phyloP scores from a whole-genome alignment of 768 basidiomycete genomes.

The Trametes cubensis region DNA sequence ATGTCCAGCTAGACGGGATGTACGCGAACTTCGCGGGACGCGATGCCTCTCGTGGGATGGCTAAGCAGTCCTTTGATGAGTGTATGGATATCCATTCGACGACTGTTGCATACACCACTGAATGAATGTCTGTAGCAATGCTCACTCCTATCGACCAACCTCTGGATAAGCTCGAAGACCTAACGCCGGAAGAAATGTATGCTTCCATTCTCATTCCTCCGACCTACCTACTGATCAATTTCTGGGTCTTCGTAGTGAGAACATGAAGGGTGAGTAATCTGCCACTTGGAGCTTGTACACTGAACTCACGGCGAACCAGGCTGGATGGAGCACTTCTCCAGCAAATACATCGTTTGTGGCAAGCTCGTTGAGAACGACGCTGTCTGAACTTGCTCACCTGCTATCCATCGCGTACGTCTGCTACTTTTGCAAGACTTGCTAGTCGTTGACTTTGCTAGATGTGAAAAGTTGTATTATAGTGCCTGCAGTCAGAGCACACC shows the following conservation, averaged over 20 bases:
- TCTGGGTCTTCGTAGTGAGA: slow-evolving; percentile 60
- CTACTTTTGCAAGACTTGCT: neutral
- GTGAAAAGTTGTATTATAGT: too few species aligned
- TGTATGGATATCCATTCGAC: slow-evolving; percentile 49
- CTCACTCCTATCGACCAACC: slow-evolving; percentile 85
- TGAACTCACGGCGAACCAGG: slow-evolving; percentile 44
- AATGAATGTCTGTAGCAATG: slow-evolving; percentile 62
- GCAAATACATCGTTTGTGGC: slow-evolving; percentile 91
- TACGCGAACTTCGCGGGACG: slow-evolving; percentile 97
- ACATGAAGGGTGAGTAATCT: slow-evolving; percentile 75
- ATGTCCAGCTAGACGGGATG: slow-evolving; percentile 70
- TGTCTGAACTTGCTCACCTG: slow-evolving; percentile 1
- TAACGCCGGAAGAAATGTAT: slow-evolving; percentile 81
- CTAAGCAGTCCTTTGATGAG: slow-evolving; percentile 93
- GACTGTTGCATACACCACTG: neutral
- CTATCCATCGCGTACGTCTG: neutral
- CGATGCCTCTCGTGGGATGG: slow-evolving; percentile 96
- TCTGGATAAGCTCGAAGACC: slow-evolving; percentile 79
- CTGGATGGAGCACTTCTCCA: slow-evolving; percentile 93
- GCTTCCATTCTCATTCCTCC: slow-evolving; percentile 34
- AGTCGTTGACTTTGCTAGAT: too few species aligned
- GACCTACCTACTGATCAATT: neutral
- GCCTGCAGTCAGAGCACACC: too few species aligned
- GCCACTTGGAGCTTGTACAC: neutral
- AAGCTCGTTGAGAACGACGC: slow-evolving; percentile 81